Evolutionary conservation across 208 protist genomes (phyloP).

Genomic region (Crithidia acanthocephali): DNA sequence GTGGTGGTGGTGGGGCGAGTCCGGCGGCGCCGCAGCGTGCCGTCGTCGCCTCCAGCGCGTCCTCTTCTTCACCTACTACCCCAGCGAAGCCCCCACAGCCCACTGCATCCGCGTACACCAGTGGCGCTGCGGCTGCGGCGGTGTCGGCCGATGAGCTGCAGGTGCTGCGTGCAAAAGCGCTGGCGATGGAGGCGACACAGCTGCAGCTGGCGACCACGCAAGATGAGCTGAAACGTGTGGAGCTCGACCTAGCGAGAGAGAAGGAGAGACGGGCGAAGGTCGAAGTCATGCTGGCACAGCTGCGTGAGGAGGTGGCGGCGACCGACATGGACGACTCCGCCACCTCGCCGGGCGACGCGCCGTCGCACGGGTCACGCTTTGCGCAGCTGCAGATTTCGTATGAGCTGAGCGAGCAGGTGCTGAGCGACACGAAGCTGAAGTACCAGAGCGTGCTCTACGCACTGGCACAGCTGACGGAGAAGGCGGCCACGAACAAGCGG

Average conservation of each 20-base stretch:
- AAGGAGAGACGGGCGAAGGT: constrained; percentile 12
- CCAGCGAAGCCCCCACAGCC: not conserved
- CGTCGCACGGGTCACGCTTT: not conserved
- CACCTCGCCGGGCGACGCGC: not conserved
- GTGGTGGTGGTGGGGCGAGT: not conserved
- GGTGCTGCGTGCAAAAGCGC: constrained; percentile 21
- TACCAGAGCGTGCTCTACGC: constrained; percentile 36
- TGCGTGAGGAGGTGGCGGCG: constrained; percentile 15
- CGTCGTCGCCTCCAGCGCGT: constrained; percentile 1
- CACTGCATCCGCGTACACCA: not conserved
- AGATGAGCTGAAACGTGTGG: constrained; percentile 13
- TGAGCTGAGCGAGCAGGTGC: constrained; percentile 10
- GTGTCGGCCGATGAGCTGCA: constrained; percentile 17
- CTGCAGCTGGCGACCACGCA: constrained; percentile 22
- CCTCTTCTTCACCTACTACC: not conserved
- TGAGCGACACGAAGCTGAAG: constrained; percentile 10
- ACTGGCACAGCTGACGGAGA: constrained; percentile 30
- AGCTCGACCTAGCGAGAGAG: not conserved
- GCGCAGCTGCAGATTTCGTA: constrained; percentile 20
- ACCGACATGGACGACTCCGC: not conserved
- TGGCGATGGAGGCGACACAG: constrained; percentile 28
- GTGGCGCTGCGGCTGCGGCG: not conserved
- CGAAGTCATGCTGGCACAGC: not conserved
- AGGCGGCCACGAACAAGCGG: constrained; percentile 27
- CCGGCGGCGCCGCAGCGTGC: not conserved